Evolutionary conservation across 805 yeast genomes (phyloP).

Genomic region (Sugiyamaella marilandica): DNA sequence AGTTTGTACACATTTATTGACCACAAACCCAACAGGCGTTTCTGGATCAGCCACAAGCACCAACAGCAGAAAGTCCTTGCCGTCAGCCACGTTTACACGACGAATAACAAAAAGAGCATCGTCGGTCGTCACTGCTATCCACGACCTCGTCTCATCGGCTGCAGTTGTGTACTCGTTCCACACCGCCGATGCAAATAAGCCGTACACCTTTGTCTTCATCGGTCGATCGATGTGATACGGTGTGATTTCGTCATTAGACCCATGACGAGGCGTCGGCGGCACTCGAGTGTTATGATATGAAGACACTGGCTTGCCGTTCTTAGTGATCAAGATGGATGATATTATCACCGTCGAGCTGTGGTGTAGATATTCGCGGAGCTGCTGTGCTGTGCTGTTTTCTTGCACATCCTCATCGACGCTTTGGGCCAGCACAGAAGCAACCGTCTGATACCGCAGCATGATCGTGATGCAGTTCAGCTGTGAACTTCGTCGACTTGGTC

Average conservation of each 20-base stretch:
- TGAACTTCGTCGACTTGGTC: too few species aligned
- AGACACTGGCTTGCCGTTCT: conserved; percentile 20
- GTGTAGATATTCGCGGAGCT: conserved; percentile 9
- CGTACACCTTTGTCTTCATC: conserved; percentile 30
- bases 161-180: conserved; percentile 24
- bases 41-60: conserved; percentile 27
- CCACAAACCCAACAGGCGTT: conserved; percentile 26
- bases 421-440: conserved; percentile 22
- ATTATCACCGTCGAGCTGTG: conserved; percentile 16
- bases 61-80: conserved; percentile 19
- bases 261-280: conserved; percentile 19
- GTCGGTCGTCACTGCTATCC: conserved; percentile 27
- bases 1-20: conserved; percentile 23
- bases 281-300: conserved; percentile 22
- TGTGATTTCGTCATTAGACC: conserved; percentile 3
- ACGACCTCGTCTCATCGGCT: conserved; percentile 10
- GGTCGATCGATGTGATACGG: conserved; percentile 22
- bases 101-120: conserved; percentile 22
- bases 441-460: conserved; percentile 20
- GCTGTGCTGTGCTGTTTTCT: conserved; percentile 11
- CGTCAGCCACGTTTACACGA: conserved; percentile 12
- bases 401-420: conserved; percentile 17
- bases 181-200: conserved; percentile 28
- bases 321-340: conserved; percentile 23
- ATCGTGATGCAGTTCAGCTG: too few species aligned